These are phyloP conservation scores for Phoma sp. DNA, from an alignment of 2,329 filamentous ascomycete genomes.

Conservation along the genomic window DNA sequence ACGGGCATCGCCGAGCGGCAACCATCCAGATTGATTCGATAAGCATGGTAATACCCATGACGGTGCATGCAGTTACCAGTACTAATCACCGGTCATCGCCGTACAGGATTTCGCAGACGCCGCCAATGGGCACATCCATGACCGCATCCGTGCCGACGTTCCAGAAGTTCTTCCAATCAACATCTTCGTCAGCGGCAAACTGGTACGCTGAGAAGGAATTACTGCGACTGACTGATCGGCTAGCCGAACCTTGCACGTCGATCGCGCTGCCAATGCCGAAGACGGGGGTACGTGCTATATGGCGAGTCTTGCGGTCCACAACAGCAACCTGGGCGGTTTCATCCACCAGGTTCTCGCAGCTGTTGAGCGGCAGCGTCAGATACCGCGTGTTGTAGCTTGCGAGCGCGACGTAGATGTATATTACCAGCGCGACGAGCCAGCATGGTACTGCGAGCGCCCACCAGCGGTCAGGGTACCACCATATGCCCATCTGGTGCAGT, in stretches of 20 bases:
- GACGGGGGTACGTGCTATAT: slow-evolving; percentile 53
- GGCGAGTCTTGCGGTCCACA: slow-evolving; percentile 72
- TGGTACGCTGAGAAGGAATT: slow-evolving; percentile 43
- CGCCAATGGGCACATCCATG: slow-evolving; percentile 93
- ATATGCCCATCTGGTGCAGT: slow-evolving; percentile 89
- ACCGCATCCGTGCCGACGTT: slow-evolving; percentile 94
- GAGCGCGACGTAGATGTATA: slow-evolving; percentile 94
- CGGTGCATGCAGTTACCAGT: slow-evolving; percentile 14
- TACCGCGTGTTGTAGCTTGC: slow-evolving; percentile 90
- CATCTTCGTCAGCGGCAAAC: slow-evolving; percentile 50
- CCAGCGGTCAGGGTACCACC: slow-evolving; percentile 98
- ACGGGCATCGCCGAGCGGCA: not conserved
- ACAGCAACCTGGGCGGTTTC: slow-evolving; percentile 86
- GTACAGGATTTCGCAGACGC: slow-evolving; percentile 94
- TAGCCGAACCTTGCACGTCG: slow-evolving; percentile 50
- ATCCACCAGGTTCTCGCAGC: slow-evolving; percentile 90
- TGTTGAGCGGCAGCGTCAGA: slow-evolving; percentile 79
- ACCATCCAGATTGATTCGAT: slow-evolving; percentile 1
- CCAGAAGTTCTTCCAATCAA: slow-evolving; percentile 86
- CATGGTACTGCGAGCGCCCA: slow-evolving; percentile 93
- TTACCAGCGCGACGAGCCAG: slow-evolving; percentile 84
- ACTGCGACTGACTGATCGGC: slow-evolving; percentile 46
- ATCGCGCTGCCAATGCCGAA: slow-evolving; percentile 33
- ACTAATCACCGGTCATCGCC: slow-evolving; percentile 58
- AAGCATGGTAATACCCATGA: slow-evolving; percentile 24